Evolutionary conservation across 2,329 filamentous ascomycete species (phyloP).

Genomic region (Fusarium equiseti): DNA sequence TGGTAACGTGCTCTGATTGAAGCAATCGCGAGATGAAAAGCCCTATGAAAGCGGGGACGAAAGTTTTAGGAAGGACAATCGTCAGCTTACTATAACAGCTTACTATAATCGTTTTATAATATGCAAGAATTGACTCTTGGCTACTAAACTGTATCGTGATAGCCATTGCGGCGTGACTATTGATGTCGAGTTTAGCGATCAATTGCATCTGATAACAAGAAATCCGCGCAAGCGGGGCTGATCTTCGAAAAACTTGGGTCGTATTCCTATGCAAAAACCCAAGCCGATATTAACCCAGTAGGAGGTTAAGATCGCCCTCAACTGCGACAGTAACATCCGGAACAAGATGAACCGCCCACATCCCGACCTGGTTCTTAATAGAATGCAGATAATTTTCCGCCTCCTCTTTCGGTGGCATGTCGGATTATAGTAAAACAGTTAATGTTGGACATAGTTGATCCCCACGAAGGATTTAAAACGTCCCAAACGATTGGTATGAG

Average conservation of each 20-base stretch:
- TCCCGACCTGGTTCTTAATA: background rate
- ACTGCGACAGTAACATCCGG: background rate
- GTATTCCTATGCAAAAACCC: background rate
- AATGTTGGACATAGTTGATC: background rate
- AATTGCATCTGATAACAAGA: background rate
- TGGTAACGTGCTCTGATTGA: background rate
- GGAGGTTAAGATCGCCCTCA: background rate
- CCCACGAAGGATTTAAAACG: background rate
- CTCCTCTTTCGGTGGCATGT: background rate
- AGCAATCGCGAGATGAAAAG: background rate
- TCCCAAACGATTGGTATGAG: background rate
- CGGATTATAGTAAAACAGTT: background rate
- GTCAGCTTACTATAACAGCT: background rate
- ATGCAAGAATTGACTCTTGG: background rate
- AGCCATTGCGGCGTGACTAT: background rate
- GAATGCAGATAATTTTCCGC: background rate
- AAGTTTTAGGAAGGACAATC: background rate
- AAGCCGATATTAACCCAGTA: background rate
- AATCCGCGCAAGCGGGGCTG: background rate
- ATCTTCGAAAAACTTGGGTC: background rate
- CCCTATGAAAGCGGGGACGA: background rate
- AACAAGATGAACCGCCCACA: background rate
- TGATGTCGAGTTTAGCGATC: no score
- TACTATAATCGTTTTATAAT: fast-evolving
- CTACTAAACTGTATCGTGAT: background rate